Evolutionary conservation across 768 basidiomycete genomes (phyloP).

Genomic region (Leccinum aurantiacum): DNA sequence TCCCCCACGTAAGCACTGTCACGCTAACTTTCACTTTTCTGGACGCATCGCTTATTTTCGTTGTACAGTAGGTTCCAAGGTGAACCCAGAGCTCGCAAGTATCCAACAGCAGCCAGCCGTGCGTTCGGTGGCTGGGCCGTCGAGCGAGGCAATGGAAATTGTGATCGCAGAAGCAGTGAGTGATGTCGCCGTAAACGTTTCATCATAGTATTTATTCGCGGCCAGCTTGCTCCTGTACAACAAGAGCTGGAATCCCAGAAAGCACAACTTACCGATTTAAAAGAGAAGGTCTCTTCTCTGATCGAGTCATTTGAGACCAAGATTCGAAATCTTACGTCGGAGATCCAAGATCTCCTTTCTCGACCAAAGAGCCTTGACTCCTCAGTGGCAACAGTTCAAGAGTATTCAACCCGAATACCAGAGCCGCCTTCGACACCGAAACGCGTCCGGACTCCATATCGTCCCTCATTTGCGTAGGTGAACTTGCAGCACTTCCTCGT

Average conservation of each 20-base stretch:
- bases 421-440: conserved; percentile 36
- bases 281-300: conserved; percentile 30
- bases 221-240: conserved; percentile 51
- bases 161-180: conserved; percentile 33
- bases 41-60: background rate
- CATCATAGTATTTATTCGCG: conserved; percentile 7
- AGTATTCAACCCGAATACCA: conserved; percentile 23
- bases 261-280: conserved; percentile 41
- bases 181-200: background rate
- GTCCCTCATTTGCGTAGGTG: conserved; percentile 28
- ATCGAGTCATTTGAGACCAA: conserved; percentile 36
- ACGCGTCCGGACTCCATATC: conserved; percentile 33
- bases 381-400: conserved; percentile 13
- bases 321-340: conserved; percentile 37
- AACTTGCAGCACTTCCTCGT: background rate
- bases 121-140: conserved; percentile 3
- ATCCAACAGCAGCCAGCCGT: conserved; percentile 8
- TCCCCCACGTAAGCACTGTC: conserved; percentile 16
- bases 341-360: conserved; percentile 35
- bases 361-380: conserved; percentile 13
- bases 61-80: conserved; percentile 9
- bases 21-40: background rate
- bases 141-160: conserved; percentile 15
- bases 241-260: conserved; percentile 49
- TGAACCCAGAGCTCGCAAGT: background rate